Percentiles rank a stretch among this genome's conserved stretches.
phyloP scores from a whole-genome alignment of 768 basidiomycete species.

The Macrolepiota fuliginosa region DNA sequence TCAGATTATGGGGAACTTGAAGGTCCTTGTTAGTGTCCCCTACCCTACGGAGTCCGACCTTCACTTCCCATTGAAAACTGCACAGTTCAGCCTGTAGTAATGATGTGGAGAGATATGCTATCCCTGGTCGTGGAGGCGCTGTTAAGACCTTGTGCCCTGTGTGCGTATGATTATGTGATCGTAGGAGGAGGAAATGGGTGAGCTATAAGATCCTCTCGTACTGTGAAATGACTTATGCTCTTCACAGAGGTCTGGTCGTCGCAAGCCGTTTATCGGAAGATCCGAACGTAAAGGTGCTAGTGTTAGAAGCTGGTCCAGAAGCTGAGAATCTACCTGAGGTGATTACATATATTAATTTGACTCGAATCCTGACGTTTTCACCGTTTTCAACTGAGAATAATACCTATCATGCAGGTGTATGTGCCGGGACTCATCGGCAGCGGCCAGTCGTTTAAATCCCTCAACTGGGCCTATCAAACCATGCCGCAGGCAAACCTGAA shows the following conservation, averaged over 20 bases:
- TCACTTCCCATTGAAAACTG: too few species aligned
- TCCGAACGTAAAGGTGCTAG: constrained; percentile 24
- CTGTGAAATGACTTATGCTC: neutral
- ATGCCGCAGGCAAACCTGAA: constrained; percentile 39
- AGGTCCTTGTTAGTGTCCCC: neutral
- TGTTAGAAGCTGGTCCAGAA: constrained; percentile 38
- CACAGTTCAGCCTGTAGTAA: neutral
- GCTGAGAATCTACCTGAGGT: constrained; percentile 35
- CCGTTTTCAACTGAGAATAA: neutral
- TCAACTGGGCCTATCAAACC: constrained; percentile 51
- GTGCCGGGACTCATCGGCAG: constrained; percentile 28
- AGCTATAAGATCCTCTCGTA: constrained; percentile 1
- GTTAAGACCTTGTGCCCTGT: neutral
- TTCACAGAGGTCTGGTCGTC: constrained; percentile 28
- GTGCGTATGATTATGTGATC: constrained; percentile 29
- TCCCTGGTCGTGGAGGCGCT: neutral
- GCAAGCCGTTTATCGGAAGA: constrained; percentile 34
- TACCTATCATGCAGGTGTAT: constrained; percentile 21
- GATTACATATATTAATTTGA: neutral
- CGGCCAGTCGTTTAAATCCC: constrained; percentile 30
- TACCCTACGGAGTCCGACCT: neutral
- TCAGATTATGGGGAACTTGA: neutral
- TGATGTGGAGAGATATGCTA: neutral
- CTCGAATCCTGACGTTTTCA: neutral
- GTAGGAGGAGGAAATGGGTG: constrained; percentile 33